phyloP scores from a whole-genome alignment of 495 filamentous ascomycete species.

The Penicillium diatomitis region DNA sequence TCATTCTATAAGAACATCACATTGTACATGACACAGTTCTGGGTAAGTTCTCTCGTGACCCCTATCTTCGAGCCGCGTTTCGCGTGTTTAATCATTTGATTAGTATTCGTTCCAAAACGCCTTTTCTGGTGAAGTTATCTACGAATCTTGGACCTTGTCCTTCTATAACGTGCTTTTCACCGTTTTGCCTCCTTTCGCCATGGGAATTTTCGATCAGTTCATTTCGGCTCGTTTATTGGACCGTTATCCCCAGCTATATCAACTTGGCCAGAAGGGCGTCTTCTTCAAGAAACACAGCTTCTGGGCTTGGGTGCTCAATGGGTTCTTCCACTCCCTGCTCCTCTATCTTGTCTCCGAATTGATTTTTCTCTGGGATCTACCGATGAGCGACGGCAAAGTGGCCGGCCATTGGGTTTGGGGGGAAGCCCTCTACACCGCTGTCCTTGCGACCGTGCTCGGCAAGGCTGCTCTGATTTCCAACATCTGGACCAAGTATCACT shows the following conservation, averaged over 20 bases:
- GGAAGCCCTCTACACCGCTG: constrained; percentile 80
- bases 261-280: constrained; percentile 78
- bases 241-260: constrained; percentile 94
- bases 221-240: constrained; percentile 94
- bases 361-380: constrained; percentile 72
- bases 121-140: constrained; percentile 96
- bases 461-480: constrained; percentile 94
- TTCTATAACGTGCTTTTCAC: constrained; percentile 99
- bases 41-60: constrained; percentile 48
- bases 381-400: constrained; percentile 61
- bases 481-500: constrained; percentile 97
- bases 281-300: constrained; percentile 93
- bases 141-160: constrained; percentile 97
- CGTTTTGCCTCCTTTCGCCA: constrained; percentile 82
- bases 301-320: constrained; percentile 83
- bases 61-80: background rate
- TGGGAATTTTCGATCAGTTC: constrained; percentile 97
- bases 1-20: constrained; percentile 99
- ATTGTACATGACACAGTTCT: constrained; percentile 98
- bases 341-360: constrained; percentile 77
- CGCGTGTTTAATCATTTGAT: constrained; percentile 21
- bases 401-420: constrained; percentile 99
- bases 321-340: constrained; percentile 91
- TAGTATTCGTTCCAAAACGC: constrained; percentile 96
- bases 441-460: constrained; percentile 82